These are phyloP conservation scores for Nothopassalora personata DNA, from an alignment of 2,329 filamentous ascomycete genomes.

Conservation along the genomic window DNA sequence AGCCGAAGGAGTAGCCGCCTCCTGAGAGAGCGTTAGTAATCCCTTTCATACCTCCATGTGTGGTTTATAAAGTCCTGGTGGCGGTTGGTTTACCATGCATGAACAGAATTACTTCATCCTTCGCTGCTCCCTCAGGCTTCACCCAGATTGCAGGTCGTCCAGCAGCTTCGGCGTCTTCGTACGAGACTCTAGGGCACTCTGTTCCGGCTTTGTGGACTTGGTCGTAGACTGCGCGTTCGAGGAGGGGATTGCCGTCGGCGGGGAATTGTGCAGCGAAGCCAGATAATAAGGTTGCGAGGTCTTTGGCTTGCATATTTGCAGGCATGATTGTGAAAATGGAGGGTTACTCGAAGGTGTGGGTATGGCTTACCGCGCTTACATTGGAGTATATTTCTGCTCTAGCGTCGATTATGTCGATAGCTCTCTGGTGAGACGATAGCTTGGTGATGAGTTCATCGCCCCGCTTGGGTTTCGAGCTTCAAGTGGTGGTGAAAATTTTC, in stretches of 20 bases:
- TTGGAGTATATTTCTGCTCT: background rate
- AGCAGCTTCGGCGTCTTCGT: constrained; percentile 17
- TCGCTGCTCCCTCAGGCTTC: constrained; percentile 16
- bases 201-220: constrained; percentile 20
- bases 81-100: constrained; percentile 3
- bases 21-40: constrained; percentile 3
- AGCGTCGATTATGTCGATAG: background rate
- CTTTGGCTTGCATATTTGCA: constrained; percentile 24
- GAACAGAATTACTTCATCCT: constrained; percentile 22
- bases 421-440: background rate
- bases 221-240: constrained; percentile 23
- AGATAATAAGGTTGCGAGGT: constrained; percentile 20
- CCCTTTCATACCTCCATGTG: too few species aligned
- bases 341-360: background rate
- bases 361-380: too few species aligned
- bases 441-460: constrained; percentile 2
- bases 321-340: constrained; percentile 15
- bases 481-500: background rate
- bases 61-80: too few species aligned
- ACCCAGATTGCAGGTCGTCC: constrained; percentile 22
- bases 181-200: constrained; percentile 22
- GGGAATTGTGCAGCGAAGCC: constrained; percentile 16
- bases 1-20: constrained; percentile 25
- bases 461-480: background rate
- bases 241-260: constrained; percentile 11